phyloP scores from a whole-genome alignment of 2,329 filamentous ascomycete genomes.

The Clarireedia monteithiana region DNA sequence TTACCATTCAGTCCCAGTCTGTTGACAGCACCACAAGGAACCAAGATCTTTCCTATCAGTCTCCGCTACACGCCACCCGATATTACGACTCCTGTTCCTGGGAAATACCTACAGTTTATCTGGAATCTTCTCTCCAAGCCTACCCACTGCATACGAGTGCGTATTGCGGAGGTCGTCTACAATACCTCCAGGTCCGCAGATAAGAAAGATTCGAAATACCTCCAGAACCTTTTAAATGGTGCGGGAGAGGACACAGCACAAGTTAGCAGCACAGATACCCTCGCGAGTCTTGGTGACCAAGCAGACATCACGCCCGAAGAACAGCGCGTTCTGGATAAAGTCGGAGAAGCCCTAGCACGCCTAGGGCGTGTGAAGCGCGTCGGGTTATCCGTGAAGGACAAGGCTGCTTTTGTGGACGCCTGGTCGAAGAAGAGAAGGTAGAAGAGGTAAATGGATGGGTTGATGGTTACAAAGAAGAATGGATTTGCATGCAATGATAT shows the following conservation, averaged over 20 bases:
- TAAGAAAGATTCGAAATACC: conserved; percentile 28
- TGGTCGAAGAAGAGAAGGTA: conserved; percentile 43
- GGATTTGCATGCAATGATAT: neutral
- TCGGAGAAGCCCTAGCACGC: conserved; percentile 81
- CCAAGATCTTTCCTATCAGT: conserved; percentile 83
- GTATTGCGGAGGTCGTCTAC: conserved; percentile 70
- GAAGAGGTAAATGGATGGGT: neutral
- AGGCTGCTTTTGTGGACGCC: conserved; percentile 70
- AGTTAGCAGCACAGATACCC: conserved; percentile 27
- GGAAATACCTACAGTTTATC: conserved; percentile 63
- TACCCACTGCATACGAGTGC: conserved; percentile 82
- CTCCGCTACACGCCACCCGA: conserved; percentile 83
- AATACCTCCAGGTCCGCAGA: conserved; percentile 37
- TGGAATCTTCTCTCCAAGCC: conserved; percentile 81
- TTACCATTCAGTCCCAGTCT: conserved; percentile 75
- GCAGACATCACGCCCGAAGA: conserved; percentile 42
- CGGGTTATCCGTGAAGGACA: conserved; percentile 74
- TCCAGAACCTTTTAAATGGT: conserved; percentile 24
- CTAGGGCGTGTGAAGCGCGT: conserved; percentile 84
- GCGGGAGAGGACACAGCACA: conserved; percentile 23
- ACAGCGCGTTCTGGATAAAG: conserved; percentile 62
- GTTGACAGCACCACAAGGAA: conserved; percentile 54
- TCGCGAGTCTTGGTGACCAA: conserved; percentile 23
- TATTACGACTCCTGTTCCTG: conserved; percentile 82
- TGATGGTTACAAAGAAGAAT: too few relatives aligned